Evolutionary conservation across 75 land plant genomes (phyloP), one percentile per base, ranked within the genome.

Genomic region (Cunninghamia lanceolata): DNA sequence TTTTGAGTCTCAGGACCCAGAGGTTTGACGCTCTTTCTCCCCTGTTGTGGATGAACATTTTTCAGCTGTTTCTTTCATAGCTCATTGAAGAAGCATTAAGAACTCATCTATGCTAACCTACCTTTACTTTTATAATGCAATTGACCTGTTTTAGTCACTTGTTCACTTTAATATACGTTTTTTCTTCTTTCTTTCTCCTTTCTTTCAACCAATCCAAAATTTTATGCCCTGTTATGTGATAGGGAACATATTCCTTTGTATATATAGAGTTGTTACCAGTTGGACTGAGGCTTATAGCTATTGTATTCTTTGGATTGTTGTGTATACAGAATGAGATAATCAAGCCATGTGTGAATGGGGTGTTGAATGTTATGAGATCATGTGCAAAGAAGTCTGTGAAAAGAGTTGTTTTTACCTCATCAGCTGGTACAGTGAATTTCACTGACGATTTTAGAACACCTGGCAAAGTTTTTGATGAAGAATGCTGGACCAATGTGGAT

Each of bases 371-470:
- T 15, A 85, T 96, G 42, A 90, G 85, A 82, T 84, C 97, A 25
- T 96, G 97, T 85, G 89, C 87, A 39, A 95, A 90, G 76, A 88
- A 91, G 83, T 86, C 96, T 4, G 88, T 95, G 40, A 91, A 91
- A 85, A 89, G 96, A 9, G 89, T 95, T 21, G 79, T 96, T 7
- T 82, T 92, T 87, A 92, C 95, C 56, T 95, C 97, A 2, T 96
- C 98, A 9, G 92, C 93, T 40, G 90, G 94, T 10, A 90, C 98
- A 52, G 91, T 95, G 9, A 90, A 91, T 4, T 88, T 86, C n/a
- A 25, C 86, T 34, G 88, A 75, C 34, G 88, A 92, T n/a, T 82
- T 80, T 40, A 84, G 88, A 39, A 94, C 92, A 73, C 88, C 88
- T 1, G 85, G 88, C 40, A 89, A 84, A 54, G 38, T 83, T 73